Conservation (phyloP, 768 basidiomycete genomes). For the Podaxis sp. region DNA sequence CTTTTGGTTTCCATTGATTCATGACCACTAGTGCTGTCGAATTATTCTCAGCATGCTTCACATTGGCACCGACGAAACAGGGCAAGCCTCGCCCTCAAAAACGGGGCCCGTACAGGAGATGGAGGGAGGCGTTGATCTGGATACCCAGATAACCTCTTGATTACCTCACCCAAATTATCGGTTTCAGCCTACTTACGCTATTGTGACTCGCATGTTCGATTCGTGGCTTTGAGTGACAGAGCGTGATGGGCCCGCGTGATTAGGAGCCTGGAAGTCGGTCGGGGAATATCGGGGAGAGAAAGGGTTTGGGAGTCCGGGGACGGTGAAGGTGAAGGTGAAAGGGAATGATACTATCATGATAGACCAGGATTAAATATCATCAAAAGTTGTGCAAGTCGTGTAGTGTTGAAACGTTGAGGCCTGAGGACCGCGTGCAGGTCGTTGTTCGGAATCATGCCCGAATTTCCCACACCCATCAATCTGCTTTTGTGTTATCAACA, state of each 20-base stretch:
- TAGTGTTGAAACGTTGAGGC: neutral
- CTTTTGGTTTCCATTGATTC: neutral
- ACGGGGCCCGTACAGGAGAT: neutral
- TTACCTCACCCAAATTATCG: neutral
- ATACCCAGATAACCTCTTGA: neutral
- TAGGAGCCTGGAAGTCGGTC: conserved; percentile 22
- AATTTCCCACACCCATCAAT: no score
- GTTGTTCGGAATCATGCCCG: neutral
- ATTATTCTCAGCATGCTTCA: neutral
- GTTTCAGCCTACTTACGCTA: neutral
- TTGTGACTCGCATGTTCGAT: neutral
- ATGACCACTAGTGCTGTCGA: neutral
- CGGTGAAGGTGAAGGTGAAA: conserved; percentile 69
- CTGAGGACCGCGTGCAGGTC: neutral
- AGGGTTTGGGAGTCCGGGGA: conserved; percentile 68
- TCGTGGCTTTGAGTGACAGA: conserved; percentile 20
- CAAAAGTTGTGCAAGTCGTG: conserved; percentile 2
- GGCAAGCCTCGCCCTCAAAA: neutral
- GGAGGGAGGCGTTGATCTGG: neutral
- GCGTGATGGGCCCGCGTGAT: neutral
- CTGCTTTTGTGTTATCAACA: no score
- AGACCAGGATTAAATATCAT: conserved; percentile 16
- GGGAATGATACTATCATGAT: conserved; percentile 42
- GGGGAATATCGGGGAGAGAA: conserved; percentile 33
- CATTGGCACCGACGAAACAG: neutral